Percentiles rank a stretch among this genome's conserved stretches.
Evolutionary conservation across 1,284 basidiomycete genomes (phyloP).

Genomic region (Fomitopsis pinicola): DNA sequence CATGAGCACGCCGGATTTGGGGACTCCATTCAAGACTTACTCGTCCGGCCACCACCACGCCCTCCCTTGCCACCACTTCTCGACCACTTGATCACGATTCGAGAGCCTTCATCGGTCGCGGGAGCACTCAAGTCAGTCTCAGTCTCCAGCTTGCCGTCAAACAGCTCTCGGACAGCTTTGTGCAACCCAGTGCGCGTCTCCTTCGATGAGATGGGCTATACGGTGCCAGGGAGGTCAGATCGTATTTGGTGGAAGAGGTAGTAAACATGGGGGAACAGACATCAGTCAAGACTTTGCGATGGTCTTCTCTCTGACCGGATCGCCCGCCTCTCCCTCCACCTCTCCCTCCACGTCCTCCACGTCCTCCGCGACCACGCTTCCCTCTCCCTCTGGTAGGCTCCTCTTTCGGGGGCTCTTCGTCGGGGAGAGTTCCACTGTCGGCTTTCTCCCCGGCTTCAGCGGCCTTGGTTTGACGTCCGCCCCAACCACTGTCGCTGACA

Average conservation of each 20-base stretch:
- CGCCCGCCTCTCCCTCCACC: constrained; percentile 36
- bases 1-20: constrained; percentile 4
- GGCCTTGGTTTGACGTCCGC: constrained; percentile 36
- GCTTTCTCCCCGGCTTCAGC: constrained; percentile 25
- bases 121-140: constrained; percentile 60
- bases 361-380: constrained; percentile 39
- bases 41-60: constrained; percentile 38
- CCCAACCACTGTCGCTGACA: constrained; percentile 68
- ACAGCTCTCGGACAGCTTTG: constrained; percentile 75
- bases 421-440: constrained; percentile 17
- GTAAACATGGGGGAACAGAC: constrained; percentile 40
- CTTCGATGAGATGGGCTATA: constrained; percentile 80
- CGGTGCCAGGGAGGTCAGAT: constrained; percentile 15
- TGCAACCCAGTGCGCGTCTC: constrained; percentile 81
- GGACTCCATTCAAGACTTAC: constrained; percentile 15
- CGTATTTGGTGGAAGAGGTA: constrained; percentile 12
- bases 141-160: constrained; percentile 80
- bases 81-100: constrained; percentile 74
- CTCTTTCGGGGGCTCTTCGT: constrained; percentile 19
- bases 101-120: constrained; percentile 57
- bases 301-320: constrained; percentile 49
- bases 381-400: constrained; percentile 28
- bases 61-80: constrained; percentile 39
- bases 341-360: constrained; percentile 41
- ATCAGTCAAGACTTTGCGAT: constrained; percentile 74